Base-by-base conservation (phyloP, 495 filamentous ascomycete species). In the Hyaloscypha bicolor region DNA sequence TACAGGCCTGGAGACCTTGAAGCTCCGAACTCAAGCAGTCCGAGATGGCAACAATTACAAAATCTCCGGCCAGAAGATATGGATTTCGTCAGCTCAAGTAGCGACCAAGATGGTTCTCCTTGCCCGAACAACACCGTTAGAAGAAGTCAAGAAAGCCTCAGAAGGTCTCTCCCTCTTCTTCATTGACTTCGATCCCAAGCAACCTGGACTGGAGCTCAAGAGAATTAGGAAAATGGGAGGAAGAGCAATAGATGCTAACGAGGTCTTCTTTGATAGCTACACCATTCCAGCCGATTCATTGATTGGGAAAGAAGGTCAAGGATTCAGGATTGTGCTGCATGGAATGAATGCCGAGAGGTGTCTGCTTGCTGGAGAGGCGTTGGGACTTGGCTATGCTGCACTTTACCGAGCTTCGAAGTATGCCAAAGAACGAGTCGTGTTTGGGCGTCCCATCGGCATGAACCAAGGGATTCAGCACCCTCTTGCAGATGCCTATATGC, bases 301-400 rank as follows among this genome's bases (percentile, higher is more conserved):
- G 4, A 88, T 93, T 53, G 91, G 91, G 2, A 68, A 84, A 29
- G 90, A 93, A 72, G 86, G 85, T 52, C 79, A 90, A 63, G 91
- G 91, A 4, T 93, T 93, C 81, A 87, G 87, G 68, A 90, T 91
- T 65, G 79, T 94, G 48, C 81, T 93, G 6, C 91, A 93, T 75
- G 91, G 91, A 29, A 91, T 94, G 91, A 94, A 93, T 68, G 90
- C 91, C 6, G 91, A 94, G 76, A 85, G 91, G 33, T 91, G 88
- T 72, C 83, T 93, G 4, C 80, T 93, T 0, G 90, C 90, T 16
- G 91, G 90, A 48, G 91, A 93, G 81, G 90, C 91, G 0, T 78
- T 93, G 4, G 91, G 91, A 6, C 79, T 93, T 5, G 91, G 91
- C 1, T 93, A 93, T 70, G 89, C 85, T 0, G 91, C 91, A 2